These are phyloP conservation scores for Protea cynaroides DNA, from an alignment of 164 flowering plant genomes.

Conservation along the genomic window DNA sequence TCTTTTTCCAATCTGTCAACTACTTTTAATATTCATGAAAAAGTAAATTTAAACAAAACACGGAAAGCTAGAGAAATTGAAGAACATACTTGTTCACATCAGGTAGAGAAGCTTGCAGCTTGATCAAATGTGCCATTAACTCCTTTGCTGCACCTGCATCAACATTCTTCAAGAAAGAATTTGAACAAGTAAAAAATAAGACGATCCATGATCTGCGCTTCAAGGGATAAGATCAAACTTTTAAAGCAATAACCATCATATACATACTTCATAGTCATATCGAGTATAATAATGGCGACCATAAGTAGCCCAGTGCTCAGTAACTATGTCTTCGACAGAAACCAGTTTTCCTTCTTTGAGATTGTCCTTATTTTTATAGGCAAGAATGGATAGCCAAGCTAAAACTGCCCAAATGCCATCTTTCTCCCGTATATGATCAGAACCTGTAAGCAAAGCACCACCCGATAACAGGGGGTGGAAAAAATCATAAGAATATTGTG, in stretches of 20 bases:
- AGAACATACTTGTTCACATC: constrained; percentile 78
- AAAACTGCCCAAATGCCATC: constrained; percentile 99
- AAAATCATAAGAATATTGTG: background rate
- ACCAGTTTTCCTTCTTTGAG: constrained; percentile 75
- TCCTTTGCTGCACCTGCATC: constrained; percentile 94
- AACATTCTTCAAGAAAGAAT: constrained; percentile 64
- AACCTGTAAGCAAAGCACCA: constrained; percentile 41
- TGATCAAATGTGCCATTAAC: constrained; percentile 82
- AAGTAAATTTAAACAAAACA: background rate
- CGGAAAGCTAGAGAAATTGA: background rate
- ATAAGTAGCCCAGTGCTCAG: constrained; percentile 81
- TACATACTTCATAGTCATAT: constrained; percentile 89
- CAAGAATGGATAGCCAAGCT: constrained; percentile 96
- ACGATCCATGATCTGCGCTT: background rate
- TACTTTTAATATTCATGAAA: background rate
- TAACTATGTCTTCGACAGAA: constrained; percentile 90
- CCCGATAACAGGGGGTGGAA: background rate
- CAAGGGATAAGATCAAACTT: background rate
- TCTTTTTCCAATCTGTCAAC: background rate
- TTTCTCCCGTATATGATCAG: constrained; percentile 96
- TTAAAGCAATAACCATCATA: background rate
- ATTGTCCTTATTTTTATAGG: constrained; percentile 71
- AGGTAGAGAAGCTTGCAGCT: constrained; percentile 66
- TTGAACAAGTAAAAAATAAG: constrained; percentile 10
- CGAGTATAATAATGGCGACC: constrained; percentile 97